Evolutionary conservation across 1,139 yeast species (phyloP).

Genomic region (Pichia sp.): DNA sequence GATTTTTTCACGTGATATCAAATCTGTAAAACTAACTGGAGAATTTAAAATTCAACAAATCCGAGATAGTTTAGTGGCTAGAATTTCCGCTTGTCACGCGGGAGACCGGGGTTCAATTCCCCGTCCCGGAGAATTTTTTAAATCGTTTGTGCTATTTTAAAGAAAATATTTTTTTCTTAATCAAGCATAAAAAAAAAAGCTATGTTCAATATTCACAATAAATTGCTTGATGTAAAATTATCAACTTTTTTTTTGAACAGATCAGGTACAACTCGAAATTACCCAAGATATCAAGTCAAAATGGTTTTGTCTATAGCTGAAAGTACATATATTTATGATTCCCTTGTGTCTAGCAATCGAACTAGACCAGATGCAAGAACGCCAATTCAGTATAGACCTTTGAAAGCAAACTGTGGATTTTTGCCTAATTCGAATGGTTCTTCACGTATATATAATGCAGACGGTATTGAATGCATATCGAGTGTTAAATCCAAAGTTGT

Average conservation of each 20-base stretch:
- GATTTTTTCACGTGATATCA: not conserved
- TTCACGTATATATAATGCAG: slow-evolving; percentile 75
- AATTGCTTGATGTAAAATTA: too few species aligned
- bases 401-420: slow-evolving; percentile 76
- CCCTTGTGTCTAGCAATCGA: slow-evolving; percentile 37
- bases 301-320: slow-evolving; percentile 85
- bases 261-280: not conserved
- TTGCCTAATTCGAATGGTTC: slow-evolving; percentile 89
- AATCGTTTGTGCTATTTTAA: too few species aligned
- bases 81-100: slow-evolving; percentile 24
- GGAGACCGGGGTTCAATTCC: slow-evolving; percentile 23
- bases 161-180: not conserved
- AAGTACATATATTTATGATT: slow-evolving; percentile 70
- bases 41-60: not conserved
- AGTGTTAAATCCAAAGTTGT: slow-evolving; percentile 85
- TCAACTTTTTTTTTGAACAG: too few species aligned
- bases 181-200: not conserved
- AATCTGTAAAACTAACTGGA: not conserved
- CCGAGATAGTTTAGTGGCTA: slow-evolving; percentile 23
- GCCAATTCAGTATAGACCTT: slow-evolving; percentile 70
- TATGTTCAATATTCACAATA: too few species aligned
- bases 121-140: slow-evolving; percentile 19
- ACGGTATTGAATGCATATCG: slow-evolving; percentile 89
- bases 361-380: slow-evolving; percentile 61
- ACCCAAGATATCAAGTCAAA: not conserved